Percentiles rank a stretch among this genome's conserved stretches.
Evolutionary conservation across 2,329 filamentous ascomycete species (phyloP).

Genomic region (Alternaria angustiovoidea): DNA sequence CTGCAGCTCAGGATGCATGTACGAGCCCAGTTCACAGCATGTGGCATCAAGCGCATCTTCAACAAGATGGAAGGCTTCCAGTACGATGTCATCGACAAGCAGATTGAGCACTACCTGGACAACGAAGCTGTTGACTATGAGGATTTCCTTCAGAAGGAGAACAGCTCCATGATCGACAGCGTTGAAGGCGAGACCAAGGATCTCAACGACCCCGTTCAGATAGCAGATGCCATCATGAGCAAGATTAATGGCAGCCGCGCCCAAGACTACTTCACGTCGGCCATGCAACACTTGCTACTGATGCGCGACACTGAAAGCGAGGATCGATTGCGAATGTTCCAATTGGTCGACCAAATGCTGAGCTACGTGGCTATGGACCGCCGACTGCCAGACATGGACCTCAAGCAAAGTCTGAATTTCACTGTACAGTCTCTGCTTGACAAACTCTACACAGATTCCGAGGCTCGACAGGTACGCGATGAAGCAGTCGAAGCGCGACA

Average conservation of each 20-base stretch:
- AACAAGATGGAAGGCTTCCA: constrained; percentile 98
- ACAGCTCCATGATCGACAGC: constrained; percentile 87
- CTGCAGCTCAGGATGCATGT: constrained; percentile 93
- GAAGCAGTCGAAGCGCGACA: constrained; percentile 89
- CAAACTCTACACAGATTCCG: constrained; percentile 94
- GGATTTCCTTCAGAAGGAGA: constrained; percentile 91
- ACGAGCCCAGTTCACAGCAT: constrained; percentile 92
- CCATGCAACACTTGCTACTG: constrained; percentile 91
- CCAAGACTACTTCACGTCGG: constrained; percentile 94
- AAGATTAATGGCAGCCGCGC: constrained; percentile 84
- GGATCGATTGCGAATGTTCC: constrained; percentile 93
- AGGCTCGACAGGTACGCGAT: constrained; percentile 90
- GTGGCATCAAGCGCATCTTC: constrained; percentile 92
- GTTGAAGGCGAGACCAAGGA: constrained; percentile 88
- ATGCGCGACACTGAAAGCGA: constrained; percentile 92
- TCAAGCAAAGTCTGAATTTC: constrained; percentile 97
- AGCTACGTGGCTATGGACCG: constrained; percentile 99
- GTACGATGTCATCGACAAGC: constrained; percentile 98
- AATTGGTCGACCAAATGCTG: constrained; percentile 97
- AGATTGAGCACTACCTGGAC: constrained; percentile 89
- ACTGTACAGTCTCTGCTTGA: constrained; percentile 95
- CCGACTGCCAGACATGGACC: constrained; percentile 92
- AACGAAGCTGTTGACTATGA: constrained; percentile 99
- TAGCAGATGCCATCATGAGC: constrained; percentile 89
- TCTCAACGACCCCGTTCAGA: constrained; percentile 89